Percentiles rank a stretch among this genome's conserved stretches.
Evolutionary conservation across 306 rosid genomes (phyloP).

Genomic region (Lotus japonicus): DNA sequence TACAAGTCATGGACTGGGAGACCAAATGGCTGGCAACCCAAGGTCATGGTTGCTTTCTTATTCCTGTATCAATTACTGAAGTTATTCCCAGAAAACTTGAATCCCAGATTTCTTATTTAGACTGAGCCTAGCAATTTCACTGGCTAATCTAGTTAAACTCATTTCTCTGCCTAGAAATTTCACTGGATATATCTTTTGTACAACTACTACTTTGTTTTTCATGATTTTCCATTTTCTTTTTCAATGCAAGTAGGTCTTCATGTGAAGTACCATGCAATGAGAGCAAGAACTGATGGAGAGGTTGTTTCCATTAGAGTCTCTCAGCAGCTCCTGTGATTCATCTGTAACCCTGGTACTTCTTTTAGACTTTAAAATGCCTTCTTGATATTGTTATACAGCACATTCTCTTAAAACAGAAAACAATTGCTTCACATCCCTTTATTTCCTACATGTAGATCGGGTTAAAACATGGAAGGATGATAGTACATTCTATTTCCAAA

Average conservation of each 20-base stretch:
- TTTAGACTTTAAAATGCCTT: neutral
- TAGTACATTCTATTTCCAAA: neutral
- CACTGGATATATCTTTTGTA: neutral
- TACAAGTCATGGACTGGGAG: slow-evolving; percentile 75
- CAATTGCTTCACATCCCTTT: neutral
- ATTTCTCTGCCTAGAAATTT: neutral
- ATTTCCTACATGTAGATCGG: slow-evolving; percentile 14
- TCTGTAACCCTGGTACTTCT: slow-evolving; percentile 7
- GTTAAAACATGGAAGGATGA: neutral
- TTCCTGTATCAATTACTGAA: slow-evolving; percentile 3
- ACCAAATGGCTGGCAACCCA: slow-evolving; percentile 84
- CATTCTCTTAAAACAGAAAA: neutral
- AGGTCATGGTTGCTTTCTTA: slow-evolving; percentile 58
- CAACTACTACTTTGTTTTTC: slow-evolving; percentile 2
- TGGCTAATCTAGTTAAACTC: neutral
- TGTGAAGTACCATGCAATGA: slow-evolving; percentile 86
- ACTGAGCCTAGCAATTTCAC: neutral
- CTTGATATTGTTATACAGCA: slow-evolving; percentile 23
- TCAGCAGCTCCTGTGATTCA: slow-evolving; percentile 79
- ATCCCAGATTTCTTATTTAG: slow-evolving; percentile 10
- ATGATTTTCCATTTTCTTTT: neutral
- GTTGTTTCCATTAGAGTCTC: slow-evolving; percentile 85
- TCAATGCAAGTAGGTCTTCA: slow-evolving; percentile 57
- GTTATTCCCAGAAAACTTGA: neutral
- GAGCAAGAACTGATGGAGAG: slow-evolving; percentile 72